Evolutionary conservation across 2,329 filamentous ascomycete genomes (phyloP), one percentile per base, ranked within the genome.

Genomic region (Aureobasidium lini): DNA sequence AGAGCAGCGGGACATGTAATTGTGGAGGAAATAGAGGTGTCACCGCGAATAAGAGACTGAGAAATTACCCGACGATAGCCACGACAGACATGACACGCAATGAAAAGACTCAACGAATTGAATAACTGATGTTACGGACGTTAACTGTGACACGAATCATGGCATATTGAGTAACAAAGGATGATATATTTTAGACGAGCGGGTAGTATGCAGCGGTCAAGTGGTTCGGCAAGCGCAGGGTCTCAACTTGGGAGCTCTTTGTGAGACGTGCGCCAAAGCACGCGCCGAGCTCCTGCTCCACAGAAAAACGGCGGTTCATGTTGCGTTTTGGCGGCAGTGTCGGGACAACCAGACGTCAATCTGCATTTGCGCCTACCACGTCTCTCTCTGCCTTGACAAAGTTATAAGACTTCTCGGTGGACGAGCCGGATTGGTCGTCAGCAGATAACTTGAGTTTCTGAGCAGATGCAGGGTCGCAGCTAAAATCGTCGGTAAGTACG

Each of bases 311-410:
- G 50, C 39, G 50, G 37, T 43, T 42, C 52, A 44, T 56, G 52
- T 56, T 56, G 39, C 46, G 52, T 46, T 44, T 56, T 56, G 29
- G 37, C 28, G 50, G 40, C 40, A 36, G 31, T 44, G 39, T 16
- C 52, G 18, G n/a, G 52, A 46, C 52, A 56, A 56, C 52, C 4
- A 54, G 52, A 46, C 52, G 52, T 54, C 50, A 42, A 53, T 6
- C 9, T 6, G 16, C 49, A 31, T 53, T 53, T 18, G 18, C 10
- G 13, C 13, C 2, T n/a, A 54, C 3, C 8, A 52, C 34, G 31
- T 31, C 6, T 31, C 31, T 42, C 28, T 16, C 49, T n/a, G 36
- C 23, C 36, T 16, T 6, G 23, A n/a, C 16, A 36, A 36, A 13
- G 6, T n/a, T 34, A 42, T 42, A 39, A 23, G 16, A 50, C 34